phyloP scores from a whole-genome alignment of 257 asterid genomes.

The Rubia yunnanensis region DNA sequence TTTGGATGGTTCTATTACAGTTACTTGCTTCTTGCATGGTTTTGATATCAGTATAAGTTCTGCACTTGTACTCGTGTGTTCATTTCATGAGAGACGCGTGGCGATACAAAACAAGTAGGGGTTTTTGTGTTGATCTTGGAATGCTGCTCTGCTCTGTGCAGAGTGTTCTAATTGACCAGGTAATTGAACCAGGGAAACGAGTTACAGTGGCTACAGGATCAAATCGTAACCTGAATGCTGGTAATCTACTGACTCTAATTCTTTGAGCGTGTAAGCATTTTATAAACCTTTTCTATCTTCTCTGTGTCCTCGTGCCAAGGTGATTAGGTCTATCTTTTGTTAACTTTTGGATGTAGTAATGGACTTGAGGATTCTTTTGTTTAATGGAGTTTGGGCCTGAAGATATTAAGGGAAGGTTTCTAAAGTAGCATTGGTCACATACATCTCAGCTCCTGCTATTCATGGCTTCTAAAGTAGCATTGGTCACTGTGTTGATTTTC shows the following conservation, averaged over 20 bases:
- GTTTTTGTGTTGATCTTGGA: constrained; percentile 3
- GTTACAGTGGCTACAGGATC: constrained; percentile 92
- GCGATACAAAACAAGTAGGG: too few relatives aligned
- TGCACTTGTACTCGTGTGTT: too few relatives aligned
- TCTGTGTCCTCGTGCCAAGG: neutral
- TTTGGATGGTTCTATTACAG: too few relatives aligned
- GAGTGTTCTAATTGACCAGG: constrained; percentile 60
- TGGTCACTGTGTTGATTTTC: neutral
- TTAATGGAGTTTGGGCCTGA: neutral
- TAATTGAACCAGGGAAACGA: constrained; percentile 72
- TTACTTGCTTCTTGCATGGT: too few relatives aligned
- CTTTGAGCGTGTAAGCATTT: neutral
- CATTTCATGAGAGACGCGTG: too few relatives aligned
- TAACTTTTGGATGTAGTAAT: neutral
- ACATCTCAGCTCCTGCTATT: neutral
- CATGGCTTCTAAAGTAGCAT: neutral
- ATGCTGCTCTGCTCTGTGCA: constrained; percentile 29
- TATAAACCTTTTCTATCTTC: neutral
- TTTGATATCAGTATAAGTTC: neutral
- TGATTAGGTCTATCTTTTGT: neutral
- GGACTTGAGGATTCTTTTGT: neutral
- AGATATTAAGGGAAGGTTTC: neutral
- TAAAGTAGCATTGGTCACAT: neutral
- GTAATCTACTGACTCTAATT: constrained; percentile 26
- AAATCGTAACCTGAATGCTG: constrained; percentile 57